Conservation (phyloP, 2,329 filamentous ascomycete genomes). For the Dactylella cylindrospora region DNA sequence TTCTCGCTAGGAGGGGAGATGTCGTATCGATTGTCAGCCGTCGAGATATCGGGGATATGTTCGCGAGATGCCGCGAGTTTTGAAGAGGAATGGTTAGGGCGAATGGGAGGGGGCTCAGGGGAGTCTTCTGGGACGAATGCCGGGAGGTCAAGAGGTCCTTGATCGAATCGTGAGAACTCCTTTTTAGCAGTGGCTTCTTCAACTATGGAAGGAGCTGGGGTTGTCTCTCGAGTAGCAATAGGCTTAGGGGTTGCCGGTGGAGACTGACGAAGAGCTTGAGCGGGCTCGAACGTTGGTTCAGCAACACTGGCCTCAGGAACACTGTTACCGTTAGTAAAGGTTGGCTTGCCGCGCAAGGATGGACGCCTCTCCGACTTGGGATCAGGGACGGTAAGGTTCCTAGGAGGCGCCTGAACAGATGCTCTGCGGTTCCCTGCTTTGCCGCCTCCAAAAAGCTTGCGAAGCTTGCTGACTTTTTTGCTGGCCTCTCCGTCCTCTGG, state of each 20-base stretch:
- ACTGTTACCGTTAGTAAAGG: conserved; percentile 19
- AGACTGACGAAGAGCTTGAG: conserved; percentile 22
- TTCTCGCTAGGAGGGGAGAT: conserved; percentile 34
- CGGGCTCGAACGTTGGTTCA: conserved; percentile 17
- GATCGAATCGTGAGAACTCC: conserved; percentile 71
- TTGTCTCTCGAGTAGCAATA: conserved; percentile 28
- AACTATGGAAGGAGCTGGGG: conserved; percentile 31
- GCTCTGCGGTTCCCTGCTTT: conserved; percentile 29
- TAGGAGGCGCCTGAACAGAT: conserved; percentile 29
- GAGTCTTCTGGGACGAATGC: conserved; percentile 70
- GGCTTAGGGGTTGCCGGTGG: conserved; percentile 23
- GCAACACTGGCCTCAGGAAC: conserved; percentile 4
- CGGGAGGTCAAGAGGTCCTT: conserved; percentile 82
- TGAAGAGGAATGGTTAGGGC: conserved; percentile 45
- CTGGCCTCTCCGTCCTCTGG: conserved; percentile 46
- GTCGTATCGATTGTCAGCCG: conserved; percentile 27
- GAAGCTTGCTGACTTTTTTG: conserved; percentile 45
- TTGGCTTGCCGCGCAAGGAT: conserved; percentile 25
- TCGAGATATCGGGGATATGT: conserved; percentile 20
- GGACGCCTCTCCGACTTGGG: conserved; percentile 33
- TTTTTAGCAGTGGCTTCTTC: conserved; percentile 45
- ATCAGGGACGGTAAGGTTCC: conserved; percentile 20
- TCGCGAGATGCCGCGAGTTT: conserved; percentile 22
- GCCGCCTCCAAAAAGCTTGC: conserved; percentile 23
- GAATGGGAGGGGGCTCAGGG: conserved; percentile 54